phyloP scores from a whole-genome alignment of 371 early-diverging fungal genomes.

The Actinomortierella wolfii region DNA sequence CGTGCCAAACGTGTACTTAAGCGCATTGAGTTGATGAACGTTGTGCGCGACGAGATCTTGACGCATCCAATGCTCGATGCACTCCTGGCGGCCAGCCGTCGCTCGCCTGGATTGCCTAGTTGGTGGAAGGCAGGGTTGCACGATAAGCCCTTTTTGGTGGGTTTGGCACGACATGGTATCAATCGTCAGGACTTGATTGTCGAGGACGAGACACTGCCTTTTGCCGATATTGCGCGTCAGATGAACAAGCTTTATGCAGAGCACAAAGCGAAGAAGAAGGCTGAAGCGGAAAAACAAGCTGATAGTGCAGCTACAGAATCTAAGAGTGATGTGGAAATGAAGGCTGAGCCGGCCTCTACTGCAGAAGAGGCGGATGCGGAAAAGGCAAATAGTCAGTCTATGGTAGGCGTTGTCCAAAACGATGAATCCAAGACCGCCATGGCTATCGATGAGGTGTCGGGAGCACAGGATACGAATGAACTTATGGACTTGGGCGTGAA shows the following conservation, averaged over 20 bases:
- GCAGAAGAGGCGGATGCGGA: too few species aligned
- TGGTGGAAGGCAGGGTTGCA: constrained; percentile 77
- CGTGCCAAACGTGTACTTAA: constrained; percentile 75
- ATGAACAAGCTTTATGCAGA: constrained; percentile 18
- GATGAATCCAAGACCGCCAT: background rate
- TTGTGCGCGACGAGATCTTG: constrained; percentile 69
- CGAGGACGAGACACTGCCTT: constrained; percentile 67
- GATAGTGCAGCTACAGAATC: constrained; percentile 7
- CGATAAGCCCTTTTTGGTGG: constrained; percentile 72
- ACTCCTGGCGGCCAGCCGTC: constrained; percentile 30
- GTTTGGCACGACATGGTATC: constrained; percentile 75
- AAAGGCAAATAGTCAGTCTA: background rate
- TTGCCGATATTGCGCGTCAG: constrained; percentile 46
- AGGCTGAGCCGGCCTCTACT: background rate
- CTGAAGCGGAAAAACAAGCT: constrained; percentile 8
- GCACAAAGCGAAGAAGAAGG: constrained; percentile 11
- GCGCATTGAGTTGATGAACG: constrained; percentile 74
- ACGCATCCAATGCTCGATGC: constrained; percentile 49
- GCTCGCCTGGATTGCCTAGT: constrained; percentile 45
- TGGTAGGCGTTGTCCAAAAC: background rate
- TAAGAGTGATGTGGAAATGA: background rate
- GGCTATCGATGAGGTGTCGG: background rate
- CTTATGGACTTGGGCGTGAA: background rate
- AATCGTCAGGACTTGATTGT: constrained; percentile 71
- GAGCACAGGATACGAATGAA: background rate